These are phyloP conservation scores for Citrus sinensis DNA, from an alignment of 345 rosid species.

Conservation along the genomic window DVS_A1.0 CM039161.1:7299001-7299500, in stretches of 20 bases:
- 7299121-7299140: conserved; percentile 61
- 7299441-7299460: conserved; percentile 74
- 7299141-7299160: conserved; percentile 67
- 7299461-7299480: conserved; percentile 58
- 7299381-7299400: conserved; percentile 65
- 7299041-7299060: conserved; percentile 77
- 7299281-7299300: conserved; percentile 84
- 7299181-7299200: conserved; percentile 73
- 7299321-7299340: conserved; percentile 82
- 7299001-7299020: conserved; percentile 62
- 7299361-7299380: conserved; percentile 65
- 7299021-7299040: conserved; percentile 85
- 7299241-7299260: conserved; percentile 81
- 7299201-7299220: conserved; percentile 55
- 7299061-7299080: conserved; percentile 84
- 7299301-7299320: conserved; percentile 82
- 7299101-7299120: conserved; percentile 73
- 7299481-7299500: conserved; percentile 80
- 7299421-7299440: conserved; percentile 66
- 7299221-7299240: conserved; percentile 67
- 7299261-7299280: conserved; percentile 95
- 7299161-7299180: conserved; percentile 75
- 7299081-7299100: conserved; percentile 83
- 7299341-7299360: conserved; percentile 79
- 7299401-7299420: conserved; percentile 93